A percentile compares a stretch with the other conserved stretches of the same genome.
phyloP scores from a whole-genome alignment of 768 basidiomycete species.

The Collybiopsis confluens region DNA sequence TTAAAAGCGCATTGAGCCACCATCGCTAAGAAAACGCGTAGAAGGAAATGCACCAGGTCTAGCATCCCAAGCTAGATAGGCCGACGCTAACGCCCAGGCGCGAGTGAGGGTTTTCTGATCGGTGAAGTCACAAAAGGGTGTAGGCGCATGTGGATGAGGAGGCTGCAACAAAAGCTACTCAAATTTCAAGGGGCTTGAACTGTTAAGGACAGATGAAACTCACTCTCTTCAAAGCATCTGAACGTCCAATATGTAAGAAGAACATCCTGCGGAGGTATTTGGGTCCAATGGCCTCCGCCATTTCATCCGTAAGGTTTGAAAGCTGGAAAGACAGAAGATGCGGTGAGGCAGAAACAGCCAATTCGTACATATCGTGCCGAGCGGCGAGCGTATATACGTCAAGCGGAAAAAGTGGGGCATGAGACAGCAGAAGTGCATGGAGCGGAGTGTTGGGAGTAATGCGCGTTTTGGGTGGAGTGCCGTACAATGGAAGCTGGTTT shows the following conservation, averaged over 20 bases:
- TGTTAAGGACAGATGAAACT: not conserved
- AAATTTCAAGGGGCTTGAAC: not conserved
- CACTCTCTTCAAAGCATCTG: constrained; percentile 73
- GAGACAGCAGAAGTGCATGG: constrained; percentile 55
- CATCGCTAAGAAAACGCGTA: no score
- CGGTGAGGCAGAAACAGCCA: constrained; percentile 72
- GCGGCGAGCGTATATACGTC: constrained; percentile 73
- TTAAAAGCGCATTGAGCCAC: no score
- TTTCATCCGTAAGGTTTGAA: constrained; percentile 63
- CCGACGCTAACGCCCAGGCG: constrained; percentile 79
- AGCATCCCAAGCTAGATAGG: constrained; percentile 82
- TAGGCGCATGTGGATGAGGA: constrained; percentile 74
- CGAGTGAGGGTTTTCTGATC: constrained; percentile 78
- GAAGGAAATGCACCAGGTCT: constrained; percentile 55
- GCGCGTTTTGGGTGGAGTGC: constrained; percentile 45
- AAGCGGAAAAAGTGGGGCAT: constrained; percentile 65
- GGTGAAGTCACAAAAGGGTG: constrained; percentile 58
- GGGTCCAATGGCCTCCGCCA: constrained; percentile 66
- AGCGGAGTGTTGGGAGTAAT: constrained; percentile 53
- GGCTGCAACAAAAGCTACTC: constrained; percentile 55
- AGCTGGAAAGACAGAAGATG: constrained; percentile 73
- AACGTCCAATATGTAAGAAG: constrained; percentile 78
- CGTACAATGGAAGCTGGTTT: constrained; percentile 54
- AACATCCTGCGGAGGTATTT: constrained; percentile 78
- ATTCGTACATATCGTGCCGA: constrained; percentile 58